A percentile compares a stretch with the other conserved stretches of the same genome.
Evolutionary conservation across 2,329 filamentous ascomycete species (phyloP).

Genomic region (Didymella segeticola): DNA sequence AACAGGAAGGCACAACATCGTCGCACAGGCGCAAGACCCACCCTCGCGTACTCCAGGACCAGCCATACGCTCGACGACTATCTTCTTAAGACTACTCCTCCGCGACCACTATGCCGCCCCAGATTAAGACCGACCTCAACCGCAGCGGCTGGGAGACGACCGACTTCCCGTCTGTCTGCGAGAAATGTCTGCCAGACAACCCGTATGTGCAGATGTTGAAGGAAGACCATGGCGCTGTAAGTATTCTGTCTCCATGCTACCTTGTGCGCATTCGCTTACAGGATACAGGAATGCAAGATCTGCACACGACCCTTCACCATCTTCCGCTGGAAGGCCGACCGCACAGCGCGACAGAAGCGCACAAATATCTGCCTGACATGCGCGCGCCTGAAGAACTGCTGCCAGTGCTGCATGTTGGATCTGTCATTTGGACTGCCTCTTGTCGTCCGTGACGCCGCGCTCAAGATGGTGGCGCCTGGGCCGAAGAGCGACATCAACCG

Average conservation of each 20-base stretch:
- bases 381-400: constrained; percentile 97
- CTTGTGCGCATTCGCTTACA: constrained; percentile 69
- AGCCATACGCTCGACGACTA: constrained; percentile 8
- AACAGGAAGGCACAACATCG: constrained; percentile 6
- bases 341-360: constrained; percentile 87
- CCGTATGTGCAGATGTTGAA: constrained; percentile 99
- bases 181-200: constrained; percentile 93
- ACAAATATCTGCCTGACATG: constrained; percentile 97
- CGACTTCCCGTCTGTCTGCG: constrained; percentile 86
- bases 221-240: constrained; percentile 90
- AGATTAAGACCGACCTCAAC: constrained; percentile 96
- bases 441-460: constrained; percentile 89
- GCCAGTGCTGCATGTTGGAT: constrained; percentile 98
- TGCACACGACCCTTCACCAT: constrained; percentile 96
- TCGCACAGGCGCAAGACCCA: constrained; percentile 6
- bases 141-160: constrained; percentile 95
- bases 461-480: constrained; percentile 97
- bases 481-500: constrained; percentile 92
- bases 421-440: constrained; percentile 94
- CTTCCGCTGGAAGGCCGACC: constrained; percentile 93
- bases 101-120: constrained; percentile 71
- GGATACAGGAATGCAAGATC: constrained; percentile 60
- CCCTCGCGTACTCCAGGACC: neutral
- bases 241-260: constrained; percentile 65
- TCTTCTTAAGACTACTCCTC: neutral